A percentile compares a stretch with the other conserved stretches of the same genome.
These are phyloP conservation scores for Thelonectria discophora DNA, from an alignment of 2,329 filamentous ascomycete genomes.

Conservation along the genomic window DNA sequence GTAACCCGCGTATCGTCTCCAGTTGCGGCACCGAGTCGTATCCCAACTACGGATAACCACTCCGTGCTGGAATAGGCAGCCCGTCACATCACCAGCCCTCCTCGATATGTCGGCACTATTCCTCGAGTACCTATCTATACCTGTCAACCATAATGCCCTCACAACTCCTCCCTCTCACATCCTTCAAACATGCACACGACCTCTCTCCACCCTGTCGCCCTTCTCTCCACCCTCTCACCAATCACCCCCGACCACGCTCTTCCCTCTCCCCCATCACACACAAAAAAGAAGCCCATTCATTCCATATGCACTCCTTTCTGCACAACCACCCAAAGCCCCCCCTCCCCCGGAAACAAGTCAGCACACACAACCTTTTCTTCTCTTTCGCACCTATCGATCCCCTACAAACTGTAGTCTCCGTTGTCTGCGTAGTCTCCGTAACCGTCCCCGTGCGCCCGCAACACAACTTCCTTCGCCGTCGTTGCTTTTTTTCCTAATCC, in stretches of 20 bases:
- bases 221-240: slow-evolving; percentile 25
- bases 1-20: too few relatives aligned
- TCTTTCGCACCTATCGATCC: too few relatives aligned
- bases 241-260: slow-evolving; percentile 29
- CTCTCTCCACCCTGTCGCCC: slow-evolving; percentile 15
- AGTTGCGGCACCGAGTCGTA: neutral
- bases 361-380: neutral
- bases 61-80: slow-evolving; percentile 11
- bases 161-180: neutral
- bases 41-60: neutral
- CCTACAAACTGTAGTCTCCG: too few relatives aligned
- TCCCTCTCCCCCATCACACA: slow-evolving; percentile 12
- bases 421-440: neutral
- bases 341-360: slow-evolving; percentile 15
- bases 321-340: slow-evolving; percentile 7
- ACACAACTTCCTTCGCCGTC: neutral
- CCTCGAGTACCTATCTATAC: too few relatives aligned
- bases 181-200: slow-evolving; percentile 4
- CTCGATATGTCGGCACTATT: neutral
- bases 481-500: slow-evolving; percentile 15
- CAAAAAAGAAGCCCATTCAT: neutral
- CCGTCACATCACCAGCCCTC: neutral
- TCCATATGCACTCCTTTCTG: neutral
- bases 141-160: too few relatives aligned
- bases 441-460: slow-evolving; percentile 8